A percentile compares a stretch with the other conserved stretches of the same genome.
Evolutionary conservation across 2,329 filamentous ascomycete genomes (phyloP).

Genomic region (Hypoxylon sp.): DNA sequence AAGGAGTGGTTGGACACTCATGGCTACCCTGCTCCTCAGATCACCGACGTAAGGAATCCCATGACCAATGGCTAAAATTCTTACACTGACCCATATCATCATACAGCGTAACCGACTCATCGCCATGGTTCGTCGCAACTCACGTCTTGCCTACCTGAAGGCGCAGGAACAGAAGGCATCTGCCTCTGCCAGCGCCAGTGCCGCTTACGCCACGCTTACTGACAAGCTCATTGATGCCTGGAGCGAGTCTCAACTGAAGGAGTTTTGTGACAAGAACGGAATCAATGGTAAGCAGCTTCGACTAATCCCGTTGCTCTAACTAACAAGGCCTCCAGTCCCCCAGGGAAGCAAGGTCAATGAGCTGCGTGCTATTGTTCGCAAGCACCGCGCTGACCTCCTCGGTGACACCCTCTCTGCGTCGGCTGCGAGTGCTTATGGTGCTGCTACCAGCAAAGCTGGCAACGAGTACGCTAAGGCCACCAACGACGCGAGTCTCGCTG

Average conservation of each 20-base stretch:
- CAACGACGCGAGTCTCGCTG: conserved; percentile 72
- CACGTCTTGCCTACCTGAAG: conserved; percentile 80
- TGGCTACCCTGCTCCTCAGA: conserved; percentile 88
- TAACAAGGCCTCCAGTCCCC: conserved; percentile 71
- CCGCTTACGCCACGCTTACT: conserved; percentile 79
- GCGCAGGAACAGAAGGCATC: conserved; percentile 71
- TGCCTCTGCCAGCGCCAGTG: conserved; percentile 74
- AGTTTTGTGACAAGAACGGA: conserved; percentile 91
- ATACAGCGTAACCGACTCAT: conserved; percentile 84
- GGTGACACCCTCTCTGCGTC: conserved; percentile 73
- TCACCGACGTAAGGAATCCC: conserved; percentile 65
- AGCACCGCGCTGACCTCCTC: conserved; percentile 80
- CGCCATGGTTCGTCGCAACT: conserved; percentile 90
- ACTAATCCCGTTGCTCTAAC: conserved; percentile 11
- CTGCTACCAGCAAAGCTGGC: conserved; percentile 79
- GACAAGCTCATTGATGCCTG: conserved; percentile 90
- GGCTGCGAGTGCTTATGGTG: conserved; percentile 73
- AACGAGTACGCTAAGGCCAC: conserved; percentile 84
- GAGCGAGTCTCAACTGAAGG: conserved; percentile 90
- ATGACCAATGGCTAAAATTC: background rate
- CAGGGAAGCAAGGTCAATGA: conserved; percentile 94
- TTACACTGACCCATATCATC: conserved; percentile 37
- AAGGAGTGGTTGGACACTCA: conserved; percentile 94
- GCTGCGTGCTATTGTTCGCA: conserved; percentile 88
- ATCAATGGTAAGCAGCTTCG: conserved; percentile 64